A percentile compares a stretch with the other conserved stretches of the same genome.
phyloP scores from a whole-genome alignment of 2,329 filamentous ascomycete species.

The Cladobotryum mycophilum region DNA sequence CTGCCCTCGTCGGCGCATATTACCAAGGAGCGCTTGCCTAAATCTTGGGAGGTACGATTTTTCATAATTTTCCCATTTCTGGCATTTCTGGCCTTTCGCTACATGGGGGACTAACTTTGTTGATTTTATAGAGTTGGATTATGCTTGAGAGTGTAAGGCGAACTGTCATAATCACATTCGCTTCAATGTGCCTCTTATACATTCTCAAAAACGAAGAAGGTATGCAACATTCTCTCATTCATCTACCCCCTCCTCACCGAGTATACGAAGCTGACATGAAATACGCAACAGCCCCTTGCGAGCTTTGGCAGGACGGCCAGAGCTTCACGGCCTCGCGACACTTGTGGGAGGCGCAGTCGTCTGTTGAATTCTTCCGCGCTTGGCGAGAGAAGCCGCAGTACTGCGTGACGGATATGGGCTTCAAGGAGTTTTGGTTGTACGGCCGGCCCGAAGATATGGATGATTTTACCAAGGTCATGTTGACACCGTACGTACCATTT shows the following conservation, averaged over 20 bases:
- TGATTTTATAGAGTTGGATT: constrained; percentile 28
- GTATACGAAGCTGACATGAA: neutral
- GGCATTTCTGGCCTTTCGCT: neutral
- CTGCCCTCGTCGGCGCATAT: constrained; percentile 15
- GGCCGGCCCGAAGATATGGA: constrained; percentile 32
- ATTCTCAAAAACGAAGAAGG: constrained; percentile 28
- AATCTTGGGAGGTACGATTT: constrained; percentile 36
- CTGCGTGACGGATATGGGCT: constrained; percentile 27
- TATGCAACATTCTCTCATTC: constrained; percentile 15
- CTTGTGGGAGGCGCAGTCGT: constrained; percentile 37
- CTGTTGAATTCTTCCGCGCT: constrained; percentile 36
- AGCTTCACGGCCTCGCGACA: constrained; percentile 35
- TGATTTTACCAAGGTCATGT: constrained; percentile 33
- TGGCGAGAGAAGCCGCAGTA: constrained; percentile 39
- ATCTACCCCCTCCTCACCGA: neutral
- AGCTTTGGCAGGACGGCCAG: constrained; percentile 11
- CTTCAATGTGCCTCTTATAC: constrained; percentile 27
- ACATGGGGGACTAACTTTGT: neutral
- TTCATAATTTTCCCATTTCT: neutral
- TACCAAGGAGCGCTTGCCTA: constrained; percentile 28
- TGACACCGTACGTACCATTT: constrained; percentile 30
- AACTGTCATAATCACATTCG: constrained; percentile 29
- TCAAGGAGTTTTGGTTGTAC: constrained; percentile 32
- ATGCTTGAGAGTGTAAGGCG: constrained; percentile 37
- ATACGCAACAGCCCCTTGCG: constrained; percentile 12